phyloP scores from a whole-genome alignment of 331 rosid genomes.

The Acacia pycnantha region DNA sequence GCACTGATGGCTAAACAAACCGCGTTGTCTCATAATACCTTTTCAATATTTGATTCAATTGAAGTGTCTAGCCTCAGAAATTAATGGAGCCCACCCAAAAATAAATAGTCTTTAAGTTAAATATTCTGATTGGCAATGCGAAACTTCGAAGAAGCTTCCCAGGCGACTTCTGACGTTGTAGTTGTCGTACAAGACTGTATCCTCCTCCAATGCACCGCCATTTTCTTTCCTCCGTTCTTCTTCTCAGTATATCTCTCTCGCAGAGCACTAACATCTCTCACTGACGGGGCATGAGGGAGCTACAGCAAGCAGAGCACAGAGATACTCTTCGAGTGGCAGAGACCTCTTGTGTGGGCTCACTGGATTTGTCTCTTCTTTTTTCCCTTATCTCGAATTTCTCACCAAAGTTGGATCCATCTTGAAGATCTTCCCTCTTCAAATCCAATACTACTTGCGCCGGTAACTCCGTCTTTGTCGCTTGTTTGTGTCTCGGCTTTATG shows the following conservation, averaged over 20 bases:
- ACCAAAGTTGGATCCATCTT: background rate
- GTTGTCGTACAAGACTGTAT: background rate
- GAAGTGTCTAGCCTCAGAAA: background rate
- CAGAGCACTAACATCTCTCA: background rate
- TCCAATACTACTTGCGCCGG: background rate
- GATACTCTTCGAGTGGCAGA: background rate
- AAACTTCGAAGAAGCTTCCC: conserved; percentile 30
- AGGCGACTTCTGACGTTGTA: background rate
- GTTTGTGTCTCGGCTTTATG: background rate
- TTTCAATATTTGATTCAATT: background rate
- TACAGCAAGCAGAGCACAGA: background rate
- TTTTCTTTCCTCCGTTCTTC: background rate
- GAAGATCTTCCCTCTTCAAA: background rate
- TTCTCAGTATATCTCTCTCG: background rate
- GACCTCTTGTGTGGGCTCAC: background rate
- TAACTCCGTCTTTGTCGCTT: background rate
- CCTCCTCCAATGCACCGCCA: background rate
- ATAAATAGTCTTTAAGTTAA: background rate
- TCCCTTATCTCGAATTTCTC: background rate
- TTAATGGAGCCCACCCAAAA: background rate
- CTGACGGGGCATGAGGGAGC: background rate
- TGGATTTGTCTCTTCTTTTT: background rate
- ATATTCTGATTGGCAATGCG: background rate
- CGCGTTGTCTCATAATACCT: background rate
- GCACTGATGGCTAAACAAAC: background rate